These are phyloP conservation scores for Isochrysis galbana DNA, from an alignment of 78 protist species.

Conservation along the genomic window DNA sequence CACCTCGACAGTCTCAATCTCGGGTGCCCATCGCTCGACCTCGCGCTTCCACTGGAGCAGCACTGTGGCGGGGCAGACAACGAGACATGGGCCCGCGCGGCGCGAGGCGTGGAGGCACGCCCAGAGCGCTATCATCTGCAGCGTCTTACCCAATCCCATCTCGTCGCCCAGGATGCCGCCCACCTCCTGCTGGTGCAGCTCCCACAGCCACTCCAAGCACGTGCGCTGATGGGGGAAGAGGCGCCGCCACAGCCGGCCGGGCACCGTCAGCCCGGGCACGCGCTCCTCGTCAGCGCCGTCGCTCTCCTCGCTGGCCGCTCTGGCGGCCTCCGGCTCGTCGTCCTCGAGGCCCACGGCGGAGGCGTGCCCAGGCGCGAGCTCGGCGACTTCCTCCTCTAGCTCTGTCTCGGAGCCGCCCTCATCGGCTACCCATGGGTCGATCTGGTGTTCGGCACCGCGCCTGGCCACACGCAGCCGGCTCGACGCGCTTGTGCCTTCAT, in stretches of 20 bases:
- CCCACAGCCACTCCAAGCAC: constrained; percentile 90
- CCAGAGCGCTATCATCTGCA: constrained; percentile 79
- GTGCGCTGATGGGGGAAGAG: constrained; percentile 36
- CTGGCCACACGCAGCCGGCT: not conserved
- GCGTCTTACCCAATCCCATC: constrained; percentile 94
- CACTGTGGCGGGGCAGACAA: constrained; percentile 90
- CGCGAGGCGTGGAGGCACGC: constrained; percentile 56
- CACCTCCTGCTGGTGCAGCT: constrained; percentile 76
- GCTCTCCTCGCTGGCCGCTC: not conserved
- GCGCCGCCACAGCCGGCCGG: not conserved
- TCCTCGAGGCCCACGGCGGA: not conserved
- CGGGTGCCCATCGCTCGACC: constrained; percentile 76
- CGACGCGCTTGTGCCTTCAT: not conserved
- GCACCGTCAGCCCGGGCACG: not conserved
- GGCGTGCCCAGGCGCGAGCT: not conserved
- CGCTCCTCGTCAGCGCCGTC: not conserved
- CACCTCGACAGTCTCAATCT: not conserved
- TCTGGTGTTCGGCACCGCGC: not conserved
- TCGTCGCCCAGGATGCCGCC: constrained; percentile 98
- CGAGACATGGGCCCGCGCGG: constrained; percentile 58
- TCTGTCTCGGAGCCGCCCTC: no score
- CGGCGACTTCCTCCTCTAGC: not conserved
- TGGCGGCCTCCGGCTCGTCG: not conserved
- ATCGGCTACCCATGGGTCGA: not conserved
- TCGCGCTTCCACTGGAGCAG: constrained; percentile 87